Conservation (phyloP, 2,329 filamentous ascomycete species). For the Penicillium carneum region DNA sequence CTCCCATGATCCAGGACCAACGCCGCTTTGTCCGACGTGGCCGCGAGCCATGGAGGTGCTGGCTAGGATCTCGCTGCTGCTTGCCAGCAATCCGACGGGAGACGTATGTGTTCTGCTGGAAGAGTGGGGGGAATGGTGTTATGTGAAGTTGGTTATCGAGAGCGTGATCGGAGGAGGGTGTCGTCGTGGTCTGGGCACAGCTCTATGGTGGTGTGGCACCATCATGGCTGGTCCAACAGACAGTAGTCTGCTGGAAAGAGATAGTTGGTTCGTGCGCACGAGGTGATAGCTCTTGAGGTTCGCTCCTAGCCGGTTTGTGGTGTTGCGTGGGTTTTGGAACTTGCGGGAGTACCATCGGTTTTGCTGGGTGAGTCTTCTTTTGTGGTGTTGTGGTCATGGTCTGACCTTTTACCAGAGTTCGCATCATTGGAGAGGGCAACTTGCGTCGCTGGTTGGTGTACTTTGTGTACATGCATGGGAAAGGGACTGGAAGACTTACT, state of each 20-base stretch:
- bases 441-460: conserved; percentile 3
- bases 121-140: conserved; percentile 9
- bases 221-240: conserved; percentile 2
- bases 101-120: conserved; percentile 20
- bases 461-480: neutral
- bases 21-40: conserved; percentile 10
- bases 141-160: conserved; percentile 4
- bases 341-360: conserved; percentile 37
- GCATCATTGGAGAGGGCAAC: conserved; percentile 51
- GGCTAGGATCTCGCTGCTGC: conserved; percentile 26
- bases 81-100: conserved; percentile 8
- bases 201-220: neutral
- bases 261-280: neutral
- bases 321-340: conserved; percentile 3
- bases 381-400: conserved; percentile 36
- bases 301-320: neutral
- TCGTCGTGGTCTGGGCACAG: conserved; percentile 13
- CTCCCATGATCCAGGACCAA: conserved; percentile 15
- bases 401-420: conserved; percentile 57
- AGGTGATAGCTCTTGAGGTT: neutral
- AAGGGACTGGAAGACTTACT: conserved; percentile 16
- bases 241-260: neutral
- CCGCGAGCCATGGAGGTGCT: conserved; percentile 31
- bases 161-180: neutral
- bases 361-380: conserved; percentile 14